A percentile compares a stretch with the other conserved stretches of the same genome.
Conservation (phyloP, 2,329 filamentous ascomycete species). For the Cordyceps pruinosa region DNA sequence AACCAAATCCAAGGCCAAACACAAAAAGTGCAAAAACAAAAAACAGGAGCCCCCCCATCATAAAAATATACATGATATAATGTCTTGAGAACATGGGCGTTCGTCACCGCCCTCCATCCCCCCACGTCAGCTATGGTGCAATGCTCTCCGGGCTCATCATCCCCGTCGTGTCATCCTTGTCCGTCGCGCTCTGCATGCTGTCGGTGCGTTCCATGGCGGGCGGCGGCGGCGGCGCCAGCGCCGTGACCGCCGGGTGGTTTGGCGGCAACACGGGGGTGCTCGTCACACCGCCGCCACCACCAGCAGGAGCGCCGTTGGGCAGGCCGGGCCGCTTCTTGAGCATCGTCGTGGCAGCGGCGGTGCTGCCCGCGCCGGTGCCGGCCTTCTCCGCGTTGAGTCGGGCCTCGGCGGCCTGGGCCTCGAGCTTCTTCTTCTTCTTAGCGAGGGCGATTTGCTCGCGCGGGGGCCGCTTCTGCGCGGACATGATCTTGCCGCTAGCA, state of each 20-base stretch:
- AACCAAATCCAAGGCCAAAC: not conserved
- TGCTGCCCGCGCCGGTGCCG: constrained; percentile 24
- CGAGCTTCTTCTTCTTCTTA: constrained; percentile 81
- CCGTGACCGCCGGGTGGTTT: constrained; percentile 34
- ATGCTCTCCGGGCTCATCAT: constrained; percentile 86
- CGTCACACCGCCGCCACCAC: too few relatives aligned
- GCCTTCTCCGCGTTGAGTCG: constrained; percentile 27
- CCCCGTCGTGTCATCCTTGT: constrained; percentile 60
- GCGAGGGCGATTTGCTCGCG: constrained; percentile 77
- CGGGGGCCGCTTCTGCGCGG: constrained; percentile 73
- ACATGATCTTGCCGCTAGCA: constrained; percentile 77
- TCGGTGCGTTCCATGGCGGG: constrained; percentile 52
- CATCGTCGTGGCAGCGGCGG: constrained; percentile 29
- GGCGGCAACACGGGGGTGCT: constrained; percentile 28
- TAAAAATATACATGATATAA: constrained; percentile 7
- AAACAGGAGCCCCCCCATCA: not conserved
- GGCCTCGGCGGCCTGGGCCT: constrained; percentile 49
- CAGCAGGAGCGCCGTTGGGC: not conserved
- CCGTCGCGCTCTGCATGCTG: constrained; percentile 57
- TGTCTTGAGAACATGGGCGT: too few relatives aligned
- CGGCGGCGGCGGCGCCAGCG: constrained; percentile 34
- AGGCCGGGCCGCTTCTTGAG: constrained; percentile 47
- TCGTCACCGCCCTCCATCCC: not conserved
- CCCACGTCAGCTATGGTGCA: constrained; percentile 30
- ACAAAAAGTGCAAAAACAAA: not conserved